These are phyloP conservation scores for Exserohilum rostratum DNA, from an alignment of 2,329 filamentous ascomycete genomes.

Conservation along the genomic window DNA sequence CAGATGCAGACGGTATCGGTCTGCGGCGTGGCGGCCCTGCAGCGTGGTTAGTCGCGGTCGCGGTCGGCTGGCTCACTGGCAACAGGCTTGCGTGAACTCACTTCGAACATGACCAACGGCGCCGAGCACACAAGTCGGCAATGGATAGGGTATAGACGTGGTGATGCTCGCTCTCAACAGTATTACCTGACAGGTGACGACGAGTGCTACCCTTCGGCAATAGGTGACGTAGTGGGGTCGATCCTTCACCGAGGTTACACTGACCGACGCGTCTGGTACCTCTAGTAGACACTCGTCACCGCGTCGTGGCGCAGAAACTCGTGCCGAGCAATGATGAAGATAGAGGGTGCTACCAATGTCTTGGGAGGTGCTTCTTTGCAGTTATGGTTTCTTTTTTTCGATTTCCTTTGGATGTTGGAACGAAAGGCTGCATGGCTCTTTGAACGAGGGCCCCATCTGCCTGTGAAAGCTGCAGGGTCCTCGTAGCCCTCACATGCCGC, in stretches of 20 bases:
- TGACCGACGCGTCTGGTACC: neutral
- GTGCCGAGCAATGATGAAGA: too few species aligned
- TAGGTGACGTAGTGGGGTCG: slow-evolving; percentile 17
- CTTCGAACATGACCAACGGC: slow-evolving; percentile 24
- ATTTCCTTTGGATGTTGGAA: too few species aligned
- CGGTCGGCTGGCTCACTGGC: neutral
- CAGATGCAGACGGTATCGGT: slow-evolving; percentile 77
- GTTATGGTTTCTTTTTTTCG: too few species aligned
- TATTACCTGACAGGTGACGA: neutral
- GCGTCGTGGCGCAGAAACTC: neutral
- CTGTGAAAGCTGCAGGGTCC: slow-evolving; percentile 13
- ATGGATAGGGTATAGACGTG: neutral
- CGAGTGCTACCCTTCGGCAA: neutral
- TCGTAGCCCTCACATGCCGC: slow-evolving; percentile 19
- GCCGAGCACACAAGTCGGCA: neutral
- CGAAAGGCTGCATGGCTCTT: neutral
- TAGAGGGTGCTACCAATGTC: too few species aligned
- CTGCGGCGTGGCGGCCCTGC: slow-evolving; percentile 66
- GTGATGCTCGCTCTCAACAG: neutral
- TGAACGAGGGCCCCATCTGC: neutral
- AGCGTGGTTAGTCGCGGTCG: neutral
- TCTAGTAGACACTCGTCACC: neutral
- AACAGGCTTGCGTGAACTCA: slow-evolving; percentile 2
- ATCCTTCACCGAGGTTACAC: slow-evolving; percentile 2
- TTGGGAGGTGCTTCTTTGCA: too few species aligned